These are phyloP conservation scores for Erodium maritimum DNA, from an alignment of 345 rosid genomes.

Conservation along the genomic window DNA sequence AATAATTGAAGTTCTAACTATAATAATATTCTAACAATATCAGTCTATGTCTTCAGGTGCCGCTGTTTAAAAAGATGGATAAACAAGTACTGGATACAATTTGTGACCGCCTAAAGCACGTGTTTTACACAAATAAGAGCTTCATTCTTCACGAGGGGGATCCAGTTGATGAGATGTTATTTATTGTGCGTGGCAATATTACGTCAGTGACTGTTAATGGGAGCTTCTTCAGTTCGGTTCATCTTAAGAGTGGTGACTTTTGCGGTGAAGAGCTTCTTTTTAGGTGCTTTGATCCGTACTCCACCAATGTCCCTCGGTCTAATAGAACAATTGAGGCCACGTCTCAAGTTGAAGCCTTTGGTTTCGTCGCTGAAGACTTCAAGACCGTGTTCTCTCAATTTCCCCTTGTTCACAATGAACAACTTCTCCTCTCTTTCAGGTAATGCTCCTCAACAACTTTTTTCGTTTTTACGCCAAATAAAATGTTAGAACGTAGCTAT, in stretches of 20 bases:
- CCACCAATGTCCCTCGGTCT: constrained; percentile 50
- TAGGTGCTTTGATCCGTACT: constrained; percentile 58
- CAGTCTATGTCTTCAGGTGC: too few relatives aligned
- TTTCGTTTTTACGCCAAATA: too few relatives aligned
- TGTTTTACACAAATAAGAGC: constrained; percentile 46
- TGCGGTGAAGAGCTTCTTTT: constrained; percentile 70
- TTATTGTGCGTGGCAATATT: constrained; percentile 49
- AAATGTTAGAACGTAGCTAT: too few relatives aligned
- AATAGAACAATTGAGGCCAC: constrained; percentile 54
- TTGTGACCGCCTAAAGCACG: constrained; percentile 56
- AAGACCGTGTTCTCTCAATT: constrained; percentile 57
- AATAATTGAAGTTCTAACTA: too few relatives aligned
- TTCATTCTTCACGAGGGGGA: constrained; percentile 48
- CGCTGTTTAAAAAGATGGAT: constrained; percentile 69
- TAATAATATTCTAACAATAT: too few relatives aligned
- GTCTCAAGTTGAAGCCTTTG: constrained; percentile 62
- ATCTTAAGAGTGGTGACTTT: constrained; percentile 51
- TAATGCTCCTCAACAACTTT: too few relatives aligned
- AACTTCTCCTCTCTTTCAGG: constrained; percentile 58
- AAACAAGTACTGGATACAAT: constrained; percentile 61
- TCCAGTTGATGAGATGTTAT: constrained; percentile 68
- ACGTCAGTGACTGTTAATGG: constrained; percentile 52
- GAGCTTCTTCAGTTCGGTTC: constrained; percentile 46
- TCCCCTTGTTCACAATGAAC: constrained; percentile 52
- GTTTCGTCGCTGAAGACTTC: constrained; percentile 52